Evolutionary conservation across 495 filamentous ascomycete species (phyloP).

Genomic region (Wilcoxina mikolae): DNA sequence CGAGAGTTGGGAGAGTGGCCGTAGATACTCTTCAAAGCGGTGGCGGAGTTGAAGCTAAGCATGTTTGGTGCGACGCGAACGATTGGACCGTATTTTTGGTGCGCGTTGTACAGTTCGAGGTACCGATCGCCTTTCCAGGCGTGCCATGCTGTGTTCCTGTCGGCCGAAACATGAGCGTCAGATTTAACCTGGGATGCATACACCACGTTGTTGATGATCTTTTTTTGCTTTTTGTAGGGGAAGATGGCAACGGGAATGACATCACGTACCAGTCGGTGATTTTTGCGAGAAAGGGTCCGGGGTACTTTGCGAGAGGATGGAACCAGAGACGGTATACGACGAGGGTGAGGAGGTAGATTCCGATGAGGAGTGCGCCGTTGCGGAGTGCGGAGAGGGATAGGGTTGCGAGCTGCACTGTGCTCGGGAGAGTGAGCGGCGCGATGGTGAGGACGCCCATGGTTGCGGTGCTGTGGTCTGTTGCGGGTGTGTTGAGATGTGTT

Average conservation of each 20-base stretch:
- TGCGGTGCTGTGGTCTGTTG: background rate
- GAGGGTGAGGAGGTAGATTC: slow-evolving; percentile 15
- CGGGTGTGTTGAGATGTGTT: background rate
- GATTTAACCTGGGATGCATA: no score
- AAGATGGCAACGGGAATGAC: background rate
- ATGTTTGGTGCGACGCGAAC: slow-evolving; percentile 38
- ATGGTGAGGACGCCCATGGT: background rate
- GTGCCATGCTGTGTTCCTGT: slow-evolving; percentile 25
- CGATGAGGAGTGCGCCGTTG: background rate
- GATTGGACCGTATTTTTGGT: slow-evolving; percentile 33
- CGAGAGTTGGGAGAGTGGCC: slow-evolving; percentile 34
- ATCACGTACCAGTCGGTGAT: slow-evolving; percentile 26
- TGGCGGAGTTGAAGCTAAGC: slow-evolving; percentile 36
- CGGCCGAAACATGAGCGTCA: no score
- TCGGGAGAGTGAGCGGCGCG: background rate
- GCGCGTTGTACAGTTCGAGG: slow-evolving; percentile 19
- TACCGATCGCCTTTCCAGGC: slow-evolving; percentile 17
- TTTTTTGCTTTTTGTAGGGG: background rate
- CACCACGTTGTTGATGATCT: background rate
- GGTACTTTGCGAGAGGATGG: slow-evolving; percentile 30
- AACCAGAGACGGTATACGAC: slow-evolving; percentile 29
- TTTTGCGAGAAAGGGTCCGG: slow-evolving; percentile 30
- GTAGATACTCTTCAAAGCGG: slow-evolving; percentile 41
- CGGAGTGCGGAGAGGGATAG: background rate
- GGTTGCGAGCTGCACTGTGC: background rate